phyloP scores from a whole-genome alignment of 2,329 filamentous ascomycete species.

The Aureobasidium pullulans region DNA sequence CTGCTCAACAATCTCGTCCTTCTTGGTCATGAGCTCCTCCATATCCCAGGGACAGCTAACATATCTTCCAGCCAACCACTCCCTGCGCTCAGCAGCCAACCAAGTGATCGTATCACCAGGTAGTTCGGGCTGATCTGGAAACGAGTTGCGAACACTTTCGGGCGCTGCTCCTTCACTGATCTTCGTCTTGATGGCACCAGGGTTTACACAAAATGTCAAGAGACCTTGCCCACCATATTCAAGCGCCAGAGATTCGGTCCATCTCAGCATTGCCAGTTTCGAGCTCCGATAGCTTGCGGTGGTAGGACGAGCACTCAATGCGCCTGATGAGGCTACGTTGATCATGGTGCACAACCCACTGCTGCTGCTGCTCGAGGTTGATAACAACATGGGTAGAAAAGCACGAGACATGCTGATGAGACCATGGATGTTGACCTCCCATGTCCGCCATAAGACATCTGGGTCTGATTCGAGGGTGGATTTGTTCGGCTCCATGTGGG shows the following conservation, averaged over 20 bases:
- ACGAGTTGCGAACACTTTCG: constrained; percentile 18
- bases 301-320: constrained; percentile 25
- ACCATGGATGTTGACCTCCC: constrained; percentile 46
- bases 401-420: constrained; percentile 26
- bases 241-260: constrained; percentile 37
- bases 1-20: constrained; percentile 27
- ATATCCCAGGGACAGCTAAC: constrained; percentile 33
- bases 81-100: constrained; percentile 26
- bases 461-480: constrained; percentile 22
- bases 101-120: constrained; percentile 26
- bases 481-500: constrained; percentile 25
- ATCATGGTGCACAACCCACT: constrained; percentile 35
- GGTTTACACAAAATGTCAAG: constrained; percentile 37
- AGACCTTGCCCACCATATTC: constrained; percentile 40
- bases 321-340: constrained; percentile 34
- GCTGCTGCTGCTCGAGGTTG: constrained; percentile 20
- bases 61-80: constrained; percentile 34
- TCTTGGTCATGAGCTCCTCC: constrained; percentile 27
- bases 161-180: constrained; percentile 31
- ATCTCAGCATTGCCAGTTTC: constrained; percentile 39
- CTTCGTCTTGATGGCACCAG: constrained; percentile 40
- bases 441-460: constrained; percentile 40
- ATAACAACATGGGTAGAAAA: constrained; percentile 41
- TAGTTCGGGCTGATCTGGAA: constrained; percentile 26
- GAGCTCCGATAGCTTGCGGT: constrained; percentile 40